These are phyloP conservation scores for Cercospora janseana DNA, from an alignment of 2,329 filamentous ascomycete species.

Conservation along the genomic window DNA sequence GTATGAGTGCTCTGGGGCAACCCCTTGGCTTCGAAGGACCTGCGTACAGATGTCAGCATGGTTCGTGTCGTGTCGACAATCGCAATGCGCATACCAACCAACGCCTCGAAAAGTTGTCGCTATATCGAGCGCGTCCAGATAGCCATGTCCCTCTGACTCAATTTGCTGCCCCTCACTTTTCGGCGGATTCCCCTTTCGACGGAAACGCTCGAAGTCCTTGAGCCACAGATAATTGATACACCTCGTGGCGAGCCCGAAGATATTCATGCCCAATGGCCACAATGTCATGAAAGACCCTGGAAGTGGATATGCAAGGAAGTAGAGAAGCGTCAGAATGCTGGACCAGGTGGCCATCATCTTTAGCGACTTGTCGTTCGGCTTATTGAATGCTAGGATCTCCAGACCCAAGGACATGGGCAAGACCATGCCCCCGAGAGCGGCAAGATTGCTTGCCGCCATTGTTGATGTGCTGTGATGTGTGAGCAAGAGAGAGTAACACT, in stretches of 20 bases:
- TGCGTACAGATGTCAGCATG: neutral
- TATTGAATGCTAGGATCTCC: neutral
- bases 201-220: neutral
- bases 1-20: neutral
- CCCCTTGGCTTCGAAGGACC: constrained; percentile 1
- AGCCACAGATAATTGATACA: constrained; percentile 3
- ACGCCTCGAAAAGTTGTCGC: constrained; percentile 3
- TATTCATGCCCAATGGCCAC: neutral
- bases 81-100: constrained; percentile 1
- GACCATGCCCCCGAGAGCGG: neutral
- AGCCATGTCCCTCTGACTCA: neutral
- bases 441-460: no score
- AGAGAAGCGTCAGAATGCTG: neutral
- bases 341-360: constrained; percentile 1
- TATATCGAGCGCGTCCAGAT: neutral
- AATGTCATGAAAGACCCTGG: neutral
- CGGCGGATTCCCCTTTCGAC: neutral
- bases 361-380: neutral
- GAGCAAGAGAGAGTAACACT: no score
- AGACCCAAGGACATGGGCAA: neutral
- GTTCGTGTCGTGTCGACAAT: neutral
- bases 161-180: neutral
- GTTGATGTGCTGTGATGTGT: no score
- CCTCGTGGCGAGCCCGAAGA: neutral
- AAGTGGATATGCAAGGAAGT: neutral